phyloP scores from a whole-genome alignment of 306 rosid genomes.

The Parietaria judaica region DNA sequence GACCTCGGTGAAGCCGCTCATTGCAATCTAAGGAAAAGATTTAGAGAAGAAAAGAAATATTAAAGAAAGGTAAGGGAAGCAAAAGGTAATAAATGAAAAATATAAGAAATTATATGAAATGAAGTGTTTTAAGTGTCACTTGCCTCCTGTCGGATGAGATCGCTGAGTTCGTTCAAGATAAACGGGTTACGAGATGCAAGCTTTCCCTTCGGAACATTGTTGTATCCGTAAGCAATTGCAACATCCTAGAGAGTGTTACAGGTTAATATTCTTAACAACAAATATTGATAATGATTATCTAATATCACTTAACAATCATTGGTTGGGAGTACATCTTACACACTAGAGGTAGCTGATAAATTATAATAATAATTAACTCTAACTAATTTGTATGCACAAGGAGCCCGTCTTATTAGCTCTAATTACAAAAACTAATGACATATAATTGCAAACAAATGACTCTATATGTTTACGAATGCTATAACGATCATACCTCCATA shows the following conservation, averaged over 20 bases:
- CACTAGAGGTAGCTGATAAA: too few relatives aligned
- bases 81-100: not conserved
- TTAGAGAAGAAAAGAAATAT: constrained; percentile 11
- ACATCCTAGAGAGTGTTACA: constrained; percentile 51
- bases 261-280: too few relatives aligned
- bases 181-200: constrained; percentile 68
- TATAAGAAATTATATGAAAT: not conserved
- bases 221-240: constrained; percentile 85
- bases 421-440: too few relatives aligned
- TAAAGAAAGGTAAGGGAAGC: not conserved
- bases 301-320: too few relatives aligned
- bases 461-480: not conserved
- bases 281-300: too few relatives aligned
- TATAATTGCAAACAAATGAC: not conserved
- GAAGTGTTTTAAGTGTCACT: not conserved
- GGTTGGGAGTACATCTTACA: too few relatives aligned
- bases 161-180: constrained; percentile 68
- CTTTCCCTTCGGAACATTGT: constrained; percentile 55
- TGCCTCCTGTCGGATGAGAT: constrained; percentile 77
- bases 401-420: too few relatives aligned
- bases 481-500: constrained; percentile 61
- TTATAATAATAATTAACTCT: too few relatives aligned
- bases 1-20: constrained; percentile 84
- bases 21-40: constrained; percentile 52
- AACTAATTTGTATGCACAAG: too few relatives aligned